Percentiles rank a stretch among this genome's conserved stretches.
Evolutionary conservation across 306 rosid genomes (phyloP).

Genomic region (Begonia loranthoides): DNA sequence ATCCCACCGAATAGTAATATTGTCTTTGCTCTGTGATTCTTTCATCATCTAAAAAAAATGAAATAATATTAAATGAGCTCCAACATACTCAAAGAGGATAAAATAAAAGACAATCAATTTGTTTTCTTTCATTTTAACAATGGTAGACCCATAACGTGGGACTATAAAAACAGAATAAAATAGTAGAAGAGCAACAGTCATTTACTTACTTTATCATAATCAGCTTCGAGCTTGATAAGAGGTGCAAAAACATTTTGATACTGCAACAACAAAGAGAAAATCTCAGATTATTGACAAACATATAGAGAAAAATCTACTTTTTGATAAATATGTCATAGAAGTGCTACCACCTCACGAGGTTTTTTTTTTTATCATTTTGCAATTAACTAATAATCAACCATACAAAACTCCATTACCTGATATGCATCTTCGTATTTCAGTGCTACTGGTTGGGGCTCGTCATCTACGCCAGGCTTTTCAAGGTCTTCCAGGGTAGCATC

Average conservation of each 20-base stretch:
- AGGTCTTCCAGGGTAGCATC: slow-evolving; percentile 99
- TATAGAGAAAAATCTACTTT: too few species aligned
- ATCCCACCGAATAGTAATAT: slow-evolving; percentile 93
- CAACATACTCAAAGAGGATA: too few species aligned
- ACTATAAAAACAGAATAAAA: not conserved
- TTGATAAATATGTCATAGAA: too few species aligned
- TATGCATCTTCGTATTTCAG: slow-evolving; percentile 98
- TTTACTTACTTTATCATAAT: slow-evolving; percentile 74
- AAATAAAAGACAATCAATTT: too few species aligned
- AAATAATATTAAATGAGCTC: too few species aligned
- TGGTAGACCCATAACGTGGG: too few species aligned
- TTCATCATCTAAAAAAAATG: slow-evolving; percentile 75
- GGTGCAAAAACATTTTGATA: slow-evolving; percentile 99
- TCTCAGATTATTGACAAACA: too few species aligned
- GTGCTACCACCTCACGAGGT: too few species aligned
- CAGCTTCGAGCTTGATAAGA: slow-evolving; percentile 98
- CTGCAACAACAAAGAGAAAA: slow-evolving; percentile 27
- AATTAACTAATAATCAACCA: too few species aligned
- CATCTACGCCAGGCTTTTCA: slow-evolving; percentile 98
- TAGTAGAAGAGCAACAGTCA: slow-evolving; percentile 3
- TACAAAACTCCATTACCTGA: slow-evolving; percentile 35
- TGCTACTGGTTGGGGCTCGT: slow-evolving; percentile 94
- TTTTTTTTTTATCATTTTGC: too few species aligned
- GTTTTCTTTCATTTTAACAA: too few species aligned
- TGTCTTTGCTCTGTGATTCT: slow-evolving; percentile 99